These are phyloP conservation scores for Chalciporus piperatus DNA, from an alignment of 768 basidiomycete species.

Conservation along the genomic window DNA sequence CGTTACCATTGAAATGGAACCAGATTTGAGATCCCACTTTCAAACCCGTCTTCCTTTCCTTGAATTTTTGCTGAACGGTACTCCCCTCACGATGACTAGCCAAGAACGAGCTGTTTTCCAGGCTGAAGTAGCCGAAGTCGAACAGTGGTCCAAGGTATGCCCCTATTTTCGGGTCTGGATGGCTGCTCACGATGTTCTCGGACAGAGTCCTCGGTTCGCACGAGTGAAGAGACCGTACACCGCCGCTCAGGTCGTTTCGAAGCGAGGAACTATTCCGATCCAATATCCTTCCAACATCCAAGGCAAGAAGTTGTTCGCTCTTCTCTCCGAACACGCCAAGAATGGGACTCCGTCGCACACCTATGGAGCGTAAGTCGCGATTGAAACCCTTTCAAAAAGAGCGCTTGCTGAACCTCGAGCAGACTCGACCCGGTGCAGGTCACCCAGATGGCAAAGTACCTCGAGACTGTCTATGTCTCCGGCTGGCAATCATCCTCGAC, in stretches of 20 bases:
- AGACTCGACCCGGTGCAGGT: conserved; percentile 97
- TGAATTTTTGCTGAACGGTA: conserved; percentile 22
- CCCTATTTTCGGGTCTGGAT: conserved; percentile 8
- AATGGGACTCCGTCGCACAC: conserved; percentile 86
- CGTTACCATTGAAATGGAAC: background rate
- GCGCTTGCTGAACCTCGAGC: conserved; percentile 4
- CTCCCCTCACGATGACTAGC: conserved; percentile 45
- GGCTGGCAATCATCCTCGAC: conserved; percentile 96
- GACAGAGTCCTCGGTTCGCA: conserved; percentile 83
- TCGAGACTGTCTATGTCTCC: conserved; percentile 98
- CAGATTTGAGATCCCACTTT: background rate
- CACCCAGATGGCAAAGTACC: conserved; percentile 98
- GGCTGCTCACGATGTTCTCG: background rate
- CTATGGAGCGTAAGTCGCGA: conserved; percentile 88
- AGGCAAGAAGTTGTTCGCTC: conserved; percentile 82
- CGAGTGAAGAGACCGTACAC: conserved; percentile 89
- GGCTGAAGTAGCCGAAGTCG: conserved; percentile 79
- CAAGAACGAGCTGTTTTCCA: conserved; percentile 68
- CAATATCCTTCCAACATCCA: conserved; percentile 82
- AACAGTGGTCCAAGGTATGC: conserved; percentile 90
- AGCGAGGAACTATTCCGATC: conserved; percentile 84
- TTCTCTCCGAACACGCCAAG: conserved; percentile 75
- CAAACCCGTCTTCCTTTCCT: conserved; percentile 9
- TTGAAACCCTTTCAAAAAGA: background rate
- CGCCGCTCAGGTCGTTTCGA: conserved; percentile 89